These are phyloP conservation scores for Fomitopsis pinicola DNA, from an alignment of 1,284 basidiomycete genomes.

Conservation along the genomic window DNA sequence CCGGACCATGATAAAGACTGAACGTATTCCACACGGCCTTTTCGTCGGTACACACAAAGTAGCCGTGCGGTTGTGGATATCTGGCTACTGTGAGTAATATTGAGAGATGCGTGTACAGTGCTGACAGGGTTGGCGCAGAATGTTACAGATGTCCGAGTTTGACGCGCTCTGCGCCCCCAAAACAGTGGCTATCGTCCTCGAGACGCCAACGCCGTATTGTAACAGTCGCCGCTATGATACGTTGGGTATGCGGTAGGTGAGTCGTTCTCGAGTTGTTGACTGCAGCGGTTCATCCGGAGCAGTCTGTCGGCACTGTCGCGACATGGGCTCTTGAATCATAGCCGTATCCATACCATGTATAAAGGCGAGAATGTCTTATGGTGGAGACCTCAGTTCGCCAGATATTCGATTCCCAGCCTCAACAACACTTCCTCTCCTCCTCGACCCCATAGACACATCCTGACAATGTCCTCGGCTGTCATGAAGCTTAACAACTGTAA, in stretches of 20 bases:
- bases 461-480: slow-evolving; percentile 12
- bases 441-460: not conserved
- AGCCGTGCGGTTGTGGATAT: not conserved
- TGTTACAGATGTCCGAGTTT: not conserved
- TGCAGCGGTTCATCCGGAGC: not conserved
- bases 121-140: not conserved
- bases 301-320: not conserved
- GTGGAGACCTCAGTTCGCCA: not conserved
- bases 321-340: not conserved
- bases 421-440: not conserved
- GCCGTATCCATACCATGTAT: not conserved
- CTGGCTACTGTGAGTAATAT: not conserved
- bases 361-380: not conserved
- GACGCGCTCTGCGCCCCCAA: not conserved
- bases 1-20: not conserved
- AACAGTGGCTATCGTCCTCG: not conserved
- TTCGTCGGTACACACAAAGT: not conserved
- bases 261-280: not conserved
- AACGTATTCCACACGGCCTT: not conserved
- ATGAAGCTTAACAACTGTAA: slow-evolving; percentile 51
- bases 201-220: not conserved
- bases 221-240: not conserved
- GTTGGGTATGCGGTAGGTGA: not conserved
- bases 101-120: not conserved
- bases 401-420: not conserved